Percentiles rank a stretch among this genome's conserved stretches.
These are phyloP conservation scores for Boletus sp. DNA, from an alignment of 768 basidiomycete species.

Conservation along the genomic window DNA sequence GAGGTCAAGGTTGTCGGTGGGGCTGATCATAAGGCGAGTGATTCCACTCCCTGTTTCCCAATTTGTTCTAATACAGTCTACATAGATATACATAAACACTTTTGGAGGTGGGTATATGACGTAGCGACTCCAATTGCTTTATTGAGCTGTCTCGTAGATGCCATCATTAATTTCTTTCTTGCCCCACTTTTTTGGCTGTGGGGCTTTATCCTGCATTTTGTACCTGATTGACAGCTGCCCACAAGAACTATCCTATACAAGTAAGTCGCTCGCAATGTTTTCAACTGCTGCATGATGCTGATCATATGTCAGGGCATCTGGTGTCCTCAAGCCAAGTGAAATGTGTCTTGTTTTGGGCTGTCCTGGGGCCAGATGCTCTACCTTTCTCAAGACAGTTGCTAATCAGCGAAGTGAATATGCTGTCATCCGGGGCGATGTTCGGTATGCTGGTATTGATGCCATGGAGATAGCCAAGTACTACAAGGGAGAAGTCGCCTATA, in stretches of 20 bases:
- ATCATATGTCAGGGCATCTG: conserved; percentile 49
- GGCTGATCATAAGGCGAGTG: conserved; percentile 51
- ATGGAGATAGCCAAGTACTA: conserved; percentile 74
- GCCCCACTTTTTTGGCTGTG: conserved; percentile 50
- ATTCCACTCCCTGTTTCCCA: neutral
- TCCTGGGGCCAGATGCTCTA: conserved; percentile 82
- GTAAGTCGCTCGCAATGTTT: conserved; percentile 30
- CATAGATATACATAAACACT: conserved; percentile 53
- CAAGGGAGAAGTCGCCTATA: conserved; percentile 78
- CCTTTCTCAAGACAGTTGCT: conserved; percentile 82
- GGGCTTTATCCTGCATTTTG: conserved; percentile 38
- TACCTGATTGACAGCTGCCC: conserved; percentile 37
- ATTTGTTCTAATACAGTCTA: neutral
- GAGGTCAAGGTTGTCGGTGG: conserved; percentile 61
- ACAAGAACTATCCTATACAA: conserved; percentile 60
- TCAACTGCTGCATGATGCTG: neutral
- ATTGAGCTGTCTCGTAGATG: conserved; percentile 36
- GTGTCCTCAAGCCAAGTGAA: conserved; percentile 73
- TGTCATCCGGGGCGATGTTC: conserved; percentile 65
- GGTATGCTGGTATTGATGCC: conserved; percentile 78
- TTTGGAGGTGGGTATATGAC: conserved; percentile 50
- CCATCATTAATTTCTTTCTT: conserved; percentile 52
- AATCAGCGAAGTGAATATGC: conserved; percentile 70
- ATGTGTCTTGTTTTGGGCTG: conserved; percentile 87
- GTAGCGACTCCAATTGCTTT: neutral